A percentile compares a stretch with the other conserved stretches of the same genome.
These are phyloP conservation scores for Phytophthora citricola DNA, from an alignment of 352 stramenopile genomes.

Conservation along the genomic window DNA sequence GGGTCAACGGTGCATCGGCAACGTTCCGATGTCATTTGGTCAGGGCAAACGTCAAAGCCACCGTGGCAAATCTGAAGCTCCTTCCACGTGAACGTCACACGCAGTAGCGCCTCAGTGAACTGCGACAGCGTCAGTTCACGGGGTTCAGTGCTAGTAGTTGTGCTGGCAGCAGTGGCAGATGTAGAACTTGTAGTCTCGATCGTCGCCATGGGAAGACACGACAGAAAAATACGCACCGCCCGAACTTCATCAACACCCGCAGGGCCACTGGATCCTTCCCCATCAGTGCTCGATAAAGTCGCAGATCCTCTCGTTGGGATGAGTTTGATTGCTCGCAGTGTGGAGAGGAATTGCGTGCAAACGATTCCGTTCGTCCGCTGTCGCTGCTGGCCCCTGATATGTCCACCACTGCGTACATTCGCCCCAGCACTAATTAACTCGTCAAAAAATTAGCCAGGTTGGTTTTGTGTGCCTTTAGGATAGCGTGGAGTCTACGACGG, in stretches of 20 bases:
- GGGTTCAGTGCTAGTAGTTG: conserved; percentile 8
- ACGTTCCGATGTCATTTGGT: conserved; percentile 51
- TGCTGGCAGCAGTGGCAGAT: conserved; percentile 2
- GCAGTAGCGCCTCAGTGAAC: conserved; percentile 62
- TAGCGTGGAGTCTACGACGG: conserved; percentile 26
- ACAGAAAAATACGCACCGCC: conserved; percentile 65
- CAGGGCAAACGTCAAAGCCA: conserved; percentile 59
- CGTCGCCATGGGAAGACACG: conserved; percentile 49
- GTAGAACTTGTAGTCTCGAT: conserved; percentile 16
- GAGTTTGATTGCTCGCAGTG: conserved; percentile 39
- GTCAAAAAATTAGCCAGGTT: conserved; percentile 54
- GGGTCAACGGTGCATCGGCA: conserved; percentile 43
- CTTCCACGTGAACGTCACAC: conserved; percentile 51
- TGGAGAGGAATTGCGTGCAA: conserved; percentile 43
- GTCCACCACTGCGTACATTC: conserved; percentile 13
- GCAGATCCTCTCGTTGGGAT: conserved; percentile 21
- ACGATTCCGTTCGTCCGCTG: conserved; percentile 24
- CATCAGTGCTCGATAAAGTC: not conserved
- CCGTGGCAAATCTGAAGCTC: conserved; percentile 61
- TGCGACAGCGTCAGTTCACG: conserved; percentile 51
- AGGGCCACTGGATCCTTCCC: conserved; percentile 10
- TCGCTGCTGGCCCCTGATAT: conserved; percentile 15
- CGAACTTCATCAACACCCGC: conserved; percentile 53
- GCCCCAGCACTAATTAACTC: conserved; percentile 32
- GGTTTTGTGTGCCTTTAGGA: conserved; percentile 42